Base-by-base conservation (phyloP, 73 alveolate genomes). In the Paramecium tetraurelia region DNA sequence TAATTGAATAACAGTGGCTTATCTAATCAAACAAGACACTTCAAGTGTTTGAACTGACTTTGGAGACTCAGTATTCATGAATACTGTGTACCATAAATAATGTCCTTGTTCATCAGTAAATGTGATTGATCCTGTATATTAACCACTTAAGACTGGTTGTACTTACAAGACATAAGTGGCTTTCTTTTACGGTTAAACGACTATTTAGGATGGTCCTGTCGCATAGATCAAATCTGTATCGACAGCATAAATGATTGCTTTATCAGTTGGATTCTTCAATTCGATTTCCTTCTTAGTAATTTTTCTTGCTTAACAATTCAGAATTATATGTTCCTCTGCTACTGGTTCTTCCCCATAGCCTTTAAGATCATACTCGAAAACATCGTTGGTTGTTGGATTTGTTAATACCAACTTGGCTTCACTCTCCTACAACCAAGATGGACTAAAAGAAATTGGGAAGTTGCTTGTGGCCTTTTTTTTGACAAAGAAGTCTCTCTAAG, bases 291-390 rank as follows among this genome's bases (percentile, higher is more conserved):
- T 95, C 53, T 92, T 93, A 14, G 97, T 97, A 2, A 98, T 93
- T 94, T 98, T 98, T 92, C 98, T 96, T 1, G 98, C 99, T 80
- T 97, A 96, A 95, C 99, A 96, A 87, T 93, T 94, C 22, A 98
- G 92, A 27, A 96, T 98, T 14, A 96, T 97, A 83, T 98, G 99
- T 57, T 98, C 99, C 90, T 98, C 99, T 18, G 99, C 99, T 29
- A 96, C 93, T 21, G 99, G 99, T 86, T 98, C 99, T 93, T 98
- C 99, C 6, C 99, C 99, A 76, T 95, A 96, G 7, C 99, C 99
- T 86, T 95, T 96, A 27, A 98, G 94, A 50, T 97, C 98, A 92
- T 97, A 98, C 86, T 97, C 99, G 92, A 96, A 98, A 59, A 95
- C 94, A 94, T 98, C 99, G 21, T 97, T 95, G 4, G 99, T 98